Evolutionary conservation across 768 basidiomycete genomes (phyloP).

Genomic region (Artomyces pyxidatus): DNA sequence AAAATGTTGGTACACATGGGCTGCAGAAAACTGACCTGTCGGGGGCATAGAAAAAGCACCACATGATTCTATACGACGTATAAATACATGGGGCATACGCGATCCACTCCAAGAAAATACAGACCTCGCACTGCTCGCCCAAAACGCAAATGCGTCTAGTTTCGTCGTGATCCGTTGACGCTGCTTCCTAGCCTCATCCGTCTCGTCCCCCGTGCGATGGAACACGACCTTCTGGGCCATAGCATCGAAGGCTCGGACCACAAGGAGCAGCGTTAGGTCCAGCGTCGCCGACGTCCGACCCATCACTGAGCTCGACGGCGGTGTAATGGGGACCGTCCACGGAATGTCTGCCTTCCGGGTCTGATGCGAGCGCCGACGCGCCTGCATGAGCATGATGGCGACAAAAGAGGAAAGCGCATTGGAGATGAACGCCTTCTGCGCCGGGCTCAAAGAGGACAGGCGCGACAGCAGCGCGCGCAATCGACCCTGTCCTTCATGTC

Average conservation of each 20-base stretch:
- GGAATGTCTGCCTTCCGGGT: conserved; percentile 22
- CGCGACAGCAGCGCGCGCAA: conserved; percentile 2
- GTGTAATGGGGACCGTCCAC: conserved; percentile 14
- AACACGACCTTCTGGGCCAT: conserved; percentile 44
- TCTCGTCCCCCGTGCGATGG: conserved; percentile 14
- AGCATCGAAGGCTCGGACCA: conserved; percentile 65
- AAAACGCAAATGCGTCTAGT: conserved; percentile 66
- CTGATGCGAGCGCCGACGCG: conserved; percentile 30
- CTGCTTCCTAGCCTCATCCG: conserved; percentile 25
- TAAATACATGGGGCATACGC: not conserved
- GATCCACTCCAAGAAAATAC: conserved; percentile 9
- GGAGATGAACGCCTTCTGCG: conserved; percentile 49
- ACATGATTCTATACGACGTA: conserved; percentile 58
- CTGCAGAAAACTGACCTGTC: conserved; percentile 37
- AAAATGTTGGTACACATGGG: not conserved
- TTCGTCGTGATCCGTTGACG: conserved; percentile 32
- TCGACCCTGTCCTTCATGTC: not conserved
- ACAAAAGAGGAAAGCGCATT: conserved; percentile 48
- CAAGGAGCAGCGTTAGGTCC: conserved; percentile 58
- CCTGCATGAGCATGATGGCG: conserved; percentile 52
- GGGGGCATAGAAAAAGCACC: conserved; percentile 81
- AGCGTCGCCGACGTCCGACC: conserved; percentile 43
- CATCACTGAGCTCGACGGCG: not conserved
- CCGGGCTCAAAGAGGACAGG: conserved; percentile 26
- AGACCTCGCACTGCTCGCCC: conserved; percentile 71